Evolutionary conservation across 257 asterid species (phyloP), one percentile per base, ranked within the genome.

Genomic region (Solanum corneliomulleri): DNA sequence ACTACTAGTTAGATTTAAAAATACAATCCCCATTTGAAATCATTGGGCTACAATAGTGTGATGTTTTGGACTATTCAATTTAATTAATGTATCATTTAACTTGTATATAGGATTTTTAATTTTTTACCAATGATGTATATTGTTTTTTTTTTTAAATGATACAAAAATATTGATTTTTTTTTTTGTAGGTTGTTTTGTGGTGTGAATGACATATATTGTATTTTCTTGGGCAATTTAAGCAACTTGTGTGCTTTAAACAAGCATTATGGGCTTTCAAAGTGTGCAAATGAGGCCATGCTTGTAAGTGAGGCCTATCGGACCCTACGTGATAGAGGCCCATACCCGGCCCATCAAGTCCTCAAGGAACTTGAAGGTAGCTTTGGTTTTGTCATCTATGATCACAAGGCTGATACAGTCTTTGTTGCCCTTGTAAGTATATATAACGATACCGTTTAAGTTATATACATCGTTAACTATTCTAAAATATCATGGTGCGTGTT

Each of bases 291-390:
- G 91, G 98, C 99, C 84, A 85, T 89, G 86, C 86, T 89, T 47
- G 88, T 93, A 12, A 93, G 92, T 11, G 99, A 97, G 81, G 99
- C 98, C 0, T 97, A 97, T 85, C 90, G 96, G 77, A 97, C 99
- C 37, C 98, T 97, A 29, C 93, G 99, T 0, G 99, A 97, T 82
- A 88, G 99, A 71, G 93, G 98, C 86, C 99, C 99, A 1, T 90
- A 94, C 89, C 99, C 99, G 4, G 99, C 99, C 70, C 98, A 97
- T 89, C 96, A 92, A 81, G 99, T 97, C 84, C 95, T 97, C 64
- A 90, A 92, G 41, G 99, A 95, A 77, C 98, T 97, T 66, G 97
- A 97, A 8, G 99, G 99, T 58, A 91, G 95, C 85, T 97, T 96
- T 74, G 99, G 94, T 23, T 96, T 97, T 78, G 97, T 97, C 87